phyloP scores from a whole-genome alignment of 2,329 filamentous ascomycete genomes.

The Rutstroemia sp. region DNA sequence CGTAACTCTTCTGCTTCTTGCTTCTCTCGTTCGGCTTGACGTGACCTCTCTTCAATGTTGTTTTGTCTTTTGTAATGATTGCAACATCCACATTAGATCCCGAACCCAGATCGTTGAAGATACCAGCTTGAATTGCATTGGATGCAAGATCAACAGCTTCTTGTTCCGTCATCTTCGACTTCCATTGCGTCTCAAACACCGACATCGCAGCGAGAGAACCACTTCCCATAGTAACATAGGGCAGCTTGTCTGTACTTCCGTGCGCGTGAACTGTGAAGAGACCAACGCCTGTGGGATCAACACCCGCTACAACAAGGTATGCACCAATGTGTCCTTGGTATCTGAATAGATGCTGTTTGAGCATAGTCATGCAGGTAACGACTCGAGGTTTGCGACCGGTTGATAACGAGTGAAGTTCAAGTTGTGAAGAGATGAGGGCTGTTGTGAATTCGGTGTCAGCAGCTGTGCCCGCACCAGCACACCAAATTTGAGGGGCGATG shows the following conservation, averaged over 20 bases:
- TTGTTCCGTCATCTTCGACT: conserved; percentile 65
- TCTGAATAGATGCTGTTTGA: conserved; percentile 98
- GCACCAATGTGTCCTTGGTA: conserved; percentile 97
- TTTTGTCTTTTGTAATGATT: conserved; percentile 92
- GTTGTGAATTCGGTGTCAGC: conserved; percentile 99
- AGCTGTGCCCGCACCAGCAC: conserved; percentile 92
- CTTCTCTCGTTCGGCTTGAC: conserved; percentile 87
- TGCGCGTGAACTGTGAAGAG: conserved; percentile 98
- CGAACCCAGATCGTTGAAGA: conserved; percentile 96
- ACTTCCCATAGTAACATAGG: conserved; percentile 98
- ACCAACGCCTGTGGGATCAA: conserved; percentile 89
- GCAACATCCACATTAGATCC: conserved; percentile 97
- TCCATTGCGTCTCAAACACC: conserved; percentile 96
- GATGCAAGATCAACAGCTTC: conserved; percentile 76
- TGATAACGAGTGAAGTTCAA: conserved; percentile 93
- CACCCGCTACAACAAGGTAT: conserved; percentile 93
- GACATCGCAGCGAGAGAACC: conserved; percentile 96
- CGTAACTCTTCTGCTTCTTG: conserved; percentile 89
- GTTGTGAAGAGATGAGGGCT: conserved; percentile 94
- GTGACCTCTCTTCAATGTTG: conserved; percentile 85
- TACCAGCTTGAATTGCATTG: conserved; percentile 89
- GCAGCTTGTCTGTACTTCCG: conserved; percentile 96
- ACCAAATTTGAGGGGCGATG: conserved; percentile 98
- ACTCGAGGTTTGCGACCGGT: conserved; percentile 95
- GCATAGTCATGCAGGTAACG: conserved; percentile 98